Evolutionary conservation across 345 rosid genomes (phyloP), one percentile per base, ranked within the genome.

Genomic region (Lumnitzera littorea): DNA sequence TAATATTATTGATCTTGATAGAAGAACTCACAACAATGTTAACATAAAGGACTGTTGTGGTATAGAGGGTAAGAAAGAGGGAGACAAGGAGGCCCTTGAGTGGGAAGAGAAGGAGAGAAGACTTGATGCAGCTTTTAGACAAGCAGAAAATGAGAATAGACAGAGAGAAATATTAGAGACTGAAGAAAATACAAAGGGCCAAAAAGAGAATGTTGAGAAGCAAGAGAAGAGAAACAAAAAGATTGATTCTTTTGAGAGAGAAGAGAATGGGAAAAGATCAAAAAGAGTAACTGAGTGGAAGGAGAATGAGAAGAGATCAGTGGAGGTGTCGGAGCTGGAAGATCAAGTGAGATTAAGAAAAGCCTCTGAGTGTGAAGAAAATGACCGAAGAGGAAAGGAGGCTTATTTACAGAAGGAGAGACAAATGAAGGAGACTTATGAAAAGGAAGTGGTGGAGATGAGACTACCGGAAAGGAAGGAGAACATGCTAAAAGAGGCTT

Each of bases 371-470:
- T 49, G 56, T 56, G 65, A 58, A 61, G 64, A 15, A 27, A 53
- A 23, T 61, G 59, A 59, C 10, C 16, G 27, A 23, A 58, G 53
- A 58, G 46, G 29, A 50, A 20, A 43, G 48, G 68, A 56, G 50
- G 50, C 68, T 49, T 17, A 24, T 64, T 48, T 27, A 36, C 60
- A 29, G 55, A 31, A 56, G 24, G 56, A 49, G 61, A 48, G 29
- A 55, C 50, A 58, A 43, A 24, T n/a, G 54, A 56, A 51, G 55
- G 55, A 64, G 55, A 49, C 56, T 64, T 48, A 23, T 64, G 77
- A 79, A 47, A 66, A 24, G 53, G 80, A 80, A 68, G 86, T 73
- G 60, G 62, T 56, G 1, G 80, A 78, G 71, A 74, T 61, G 78
- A 71, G 67, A 76, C 63, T 16, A 52, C 16, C 55, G 78, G 73